Conservation (phyloP, 306 rosid species). For the Cajanus cajan region DNA sequence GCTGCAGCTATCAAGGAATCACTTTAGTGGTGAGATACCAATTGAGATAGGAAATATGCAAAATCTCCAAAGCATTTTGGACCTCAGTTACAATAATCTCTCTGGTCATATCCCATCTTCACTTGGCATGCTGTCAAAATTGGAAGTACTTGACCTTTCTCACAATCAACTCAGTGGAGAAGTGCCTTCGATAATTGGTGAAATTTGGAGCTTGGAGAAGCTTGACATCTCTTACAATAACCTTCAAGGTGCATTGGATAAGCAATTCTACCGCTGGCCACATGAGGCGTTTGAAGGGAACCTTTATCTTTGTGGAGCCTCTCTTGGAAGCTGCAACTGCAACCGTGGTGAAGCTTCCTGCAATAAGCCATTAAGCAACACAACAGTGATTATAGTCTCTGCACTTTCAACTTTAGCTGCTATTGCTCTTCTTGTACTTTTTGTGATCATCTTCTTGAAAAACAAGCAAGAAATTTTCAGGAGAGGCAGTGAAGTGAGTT, state of each 20-base stretch:
- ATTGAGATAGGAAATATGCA: conserved; percentile 67
- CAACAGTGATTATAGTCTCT: conserved; percentile 52
- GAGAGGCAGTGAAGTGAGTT: conserved; percentile 48
- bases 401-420: conserved; percentile 68
- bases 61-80: conserved; percentile 70
- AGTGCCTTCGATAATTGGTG: conserved; percentile 57
- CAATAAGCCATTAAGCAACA: conserved; percentile 34
- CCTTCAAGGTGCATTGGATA: conserved; percentile 62
- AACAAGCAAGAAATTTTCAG: conserved; percentile 40
- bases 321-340: conserved; percentile 65
- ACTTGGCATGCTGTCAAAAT: conserved; percentile 52
- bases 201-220: conserved; percentile 71
- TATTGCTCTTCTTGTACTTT: conserved; percentile 52
- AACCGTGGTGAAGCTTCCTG: not conserved
- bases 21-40: conserved; percentile 71
- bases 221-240: conserved; percentile 75
- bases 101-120: conserved; percentile 67
- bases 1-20: conserved; percentile 58
- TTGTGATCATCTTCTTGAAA: conserved; percentile 42
- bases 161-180: conserved; percentile 78
- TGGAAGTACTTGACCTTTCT: conserved; percentile 81
- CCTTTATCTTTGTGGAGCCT: conserved; percentile 68
- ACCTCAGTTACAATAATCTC: conserved; percentile 79
- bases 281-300: conserved; percentile 61
- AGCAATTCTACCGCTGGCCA: conserved; percentile 69